These are phyloP conservation scores for Trichoderma pleuroti DNA, from an alignment of 2,329 filamentous ascomycete species.

Conservation along the genomic window DNA sequence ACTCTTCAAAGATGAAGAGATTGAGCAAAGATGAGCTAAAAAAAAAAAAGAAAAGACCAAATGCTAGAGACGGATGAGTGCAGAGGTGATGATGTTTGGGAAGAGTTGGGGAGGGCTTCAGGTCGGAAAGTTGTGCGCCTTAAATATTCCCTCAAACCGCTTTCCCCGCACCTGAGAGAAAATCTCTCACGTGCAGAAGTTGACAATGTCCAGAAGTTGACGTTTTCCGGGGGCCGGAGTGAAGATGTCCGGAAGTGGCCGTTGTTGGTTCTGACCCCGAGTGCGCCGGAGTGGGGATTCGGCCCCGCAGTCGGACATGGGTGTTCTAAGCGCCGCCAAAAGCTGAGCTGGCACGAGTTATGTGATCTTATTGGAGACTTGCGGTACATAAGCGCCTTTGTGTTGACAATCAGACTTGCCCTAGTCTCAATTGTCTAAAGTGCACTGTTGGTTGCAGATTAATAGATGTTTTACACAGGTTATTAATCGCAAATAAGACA, in stretches of 20 bases:
- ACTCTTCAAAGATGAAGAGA: not conserved
- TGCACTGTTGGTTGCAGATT: not conserved
- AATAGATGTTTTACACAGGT: not conserved
- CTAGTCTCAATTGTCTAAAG: not conserved
- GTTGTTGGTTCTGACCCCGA: not conserved
- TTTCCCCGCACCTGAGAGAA: not conserved
- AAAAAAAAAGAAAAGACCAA: not conserved
- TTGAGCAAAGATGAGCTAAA: not conserved
- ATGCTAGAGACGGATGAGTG: not conserved
- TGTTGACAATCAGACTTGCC: not conserved
- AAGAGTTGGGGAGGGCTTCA: not conserved
- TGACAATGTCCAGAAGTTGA: not conserved
- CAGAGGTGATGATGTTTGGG: not conserved
- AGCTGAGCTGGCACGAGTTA: not conserved
- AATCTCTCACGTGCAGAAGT: not conserved
- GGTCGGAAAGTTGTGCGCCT: not conserved
- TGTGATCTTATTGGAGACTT: not conserved
- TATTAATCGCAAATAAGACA: not conserved
- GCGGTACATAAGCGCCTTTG: not conserved
- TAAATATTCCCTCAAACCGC: not conserved
- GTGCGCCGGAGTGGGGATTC: not conserved
- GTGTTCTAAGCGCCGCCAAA: not conserved
- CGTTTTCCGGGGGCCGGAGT: not conserved
- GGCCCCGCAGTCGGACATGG: not conserved
- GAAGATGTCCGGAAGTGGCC: not conserved